phyloP scores from a whole-genome alignment of 495 filamentous ascomycete genomes.

The Podospora fimiseda region DNA sequence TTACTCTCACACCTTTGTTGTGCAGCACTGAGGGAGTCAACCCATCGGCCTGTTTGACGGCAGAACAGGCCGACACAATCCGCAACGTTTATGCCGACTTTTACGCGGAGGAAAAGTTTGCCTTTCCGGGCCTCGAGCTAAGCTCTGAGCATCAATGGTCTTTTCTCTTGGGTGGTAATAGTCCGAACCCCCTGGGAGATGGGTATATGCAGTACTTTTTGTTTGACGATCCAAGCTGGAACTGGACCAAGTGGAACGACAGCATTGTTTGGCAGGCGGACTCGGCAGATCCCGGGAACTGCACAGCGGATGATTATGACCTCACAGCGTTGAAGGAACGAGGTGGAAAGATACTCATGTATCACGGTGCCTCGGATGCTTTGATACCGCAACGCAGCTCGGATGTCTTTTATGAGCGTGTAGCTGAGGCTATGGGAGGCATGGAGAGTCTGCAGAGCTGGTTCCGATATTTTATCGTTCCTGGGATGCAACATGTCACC shows the following conservation, averaged over 20 bases:
- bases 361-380: constrained; percentile 50
- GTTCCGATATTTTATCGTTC: constrained; percentile 36
- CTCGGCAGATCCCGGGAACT: constrained; percentile 30
- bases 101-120: constrained; percentile 37
- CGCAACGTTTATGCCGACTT: constrained; percentile 50
- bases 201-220: constrained; percentile 37
- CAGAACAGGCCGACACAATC: constrained; percentile 49
- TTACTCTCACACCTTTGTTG: constrained; percentile 46
- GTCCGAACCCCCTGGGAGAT: constrained; percentile 30
- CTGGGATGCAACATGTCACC: constrained; percentile 40
- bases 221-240: constrained; percentile 35
- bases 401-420: constrained; percentile 40
- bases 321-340: constrained; percentile 39
- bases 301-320: constrained; percentile 30
- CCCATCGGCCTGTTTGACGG: constrained; percentile 46
- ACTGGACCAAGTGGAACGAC: constrained; percentile 32
- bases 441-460: constrained; percentile 21
- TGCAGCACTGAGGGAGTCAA: constrained; percentile 33
- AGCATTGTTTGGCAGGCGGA: constrained; percentile 22
- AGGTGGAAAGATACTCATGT: constrained; percentile 52
- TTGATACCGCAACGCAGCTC: constrained; percentile 41
- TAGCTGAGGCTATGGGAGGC: constrained; percentile 26
- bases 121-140: constrained; percentile 47
- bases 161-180: constrained; percentile 17
- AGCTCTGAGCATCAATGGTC: constrained; percentile 27